Evolutionary conservation across 2,329 filamentous ascomycete genomes (phyloP), one percentile per base, ranked within the genome.

Genomic region (Cryphonectria nitschkei): DNA sequence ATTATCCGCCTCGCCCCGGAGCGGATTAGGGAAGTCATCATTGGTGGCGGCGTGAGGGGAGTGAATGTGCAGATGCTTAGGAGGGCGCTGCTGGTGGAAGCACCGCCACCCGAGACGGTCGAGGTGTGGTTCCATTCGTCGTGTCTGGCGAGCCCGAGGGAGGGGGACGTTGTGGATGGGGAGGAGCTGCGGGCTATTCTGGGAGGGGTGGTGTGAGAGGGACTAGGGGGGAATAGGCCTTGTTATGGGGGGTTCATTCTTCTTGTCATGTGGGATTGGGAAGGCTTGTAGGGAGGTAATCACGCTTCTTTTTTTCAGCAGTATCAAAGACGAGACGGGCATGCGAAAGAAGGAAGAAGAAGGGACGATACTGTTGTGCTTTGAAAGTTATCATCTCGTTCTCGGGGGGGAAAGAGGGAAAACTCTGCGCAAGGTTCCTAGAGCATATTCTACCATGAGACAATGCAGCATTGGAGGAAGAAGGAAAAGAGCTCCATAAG

Each of bases 21-120:
- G 0, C 71, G 74, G 26, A 75, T 88, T 1, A 13, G 41, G 37
- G 82, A 88, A 75, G 77, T 89, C 62, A 81, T 89, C 19, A 79
- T 87, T 4, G 86, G 86, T 0, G 87, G 87, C 0, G 86, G 87
- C 1, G 80, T 88, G 26, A 80, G 85, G 60, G 80, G 78, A 60
- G 70, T 69, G n/a, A 86, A 85, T 69, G 76, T 84, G 9, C 46
- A 29, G 8, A 67, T 70, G 2, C 68, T 84, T 11, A 75, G 77
- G 5, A 71, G 72, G 11, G 73, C 68, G 5, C 72, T 85, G 32
- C 74, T 73, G 43, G 71, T 2, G 5, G 61, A 2, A 16, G 8
- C 19, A 7, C 16, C 34, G 13, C 9, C 72, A 34, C 74, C 76
- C 43, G 70, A 69, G 50, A 19, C 46, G 8, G 29, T 64, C 6